These are phyloP conservation scores for Vanrija humicola DNA, from an alignment of 1,284 basidiomycete species.

Conservation along the genomic window DNA sequence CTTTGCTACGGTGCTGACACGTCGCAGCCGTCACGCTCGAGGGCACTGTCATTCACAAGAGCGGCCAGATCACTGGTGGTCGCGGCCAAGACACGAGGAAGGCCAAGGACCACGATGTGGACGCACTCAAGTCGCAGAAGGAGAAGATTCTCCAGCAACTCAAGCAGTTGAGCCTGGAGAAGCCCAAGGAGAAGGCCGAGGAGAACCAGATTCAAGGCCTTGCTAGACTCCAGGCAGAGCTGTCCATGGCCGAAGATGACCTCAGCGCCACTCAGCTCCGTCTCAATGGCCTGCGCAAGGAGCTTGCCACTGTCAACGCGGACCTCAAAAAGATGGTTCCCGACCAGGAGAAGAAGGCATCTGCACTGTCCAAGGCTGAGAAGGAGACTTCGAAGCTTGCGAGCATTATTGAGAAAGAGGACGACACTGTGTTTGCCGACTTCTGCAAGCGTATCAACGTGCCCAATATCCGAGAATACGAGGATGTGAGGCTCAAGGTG, in stretches of 20 bases:
- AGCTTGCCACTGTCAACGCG: constrained; percentile 69
- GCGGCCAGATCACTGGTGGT: constrained; percentile 95
- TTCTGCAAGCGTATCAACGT: constrained; percentile 84
- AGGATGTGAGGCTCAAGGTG: constrained; percentile 82
- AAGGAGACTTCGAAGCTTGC: constrained; percentile 59
- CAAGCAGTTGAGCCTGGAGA: constrained; percentile 72
- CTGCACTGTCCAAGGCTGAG: constrained; percentile 55
- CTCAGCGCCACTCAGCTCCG: constrained; percentile 52
- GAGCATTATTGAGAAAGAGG: constrained; percentile 66
- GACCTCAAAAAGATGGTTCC: constrained; percentile 66
- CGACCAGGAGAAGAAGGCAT: constrained; percentile 61
- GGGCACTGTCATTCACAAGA: constrained; percentile 96
- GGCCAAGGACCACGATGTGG: constrained; percentile 91
- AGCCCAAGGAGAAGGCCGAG: constrained; percentile 75
- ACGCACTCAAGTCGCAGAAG: constrained; percentile 67
- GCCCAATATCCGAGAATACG: constrained; percentile 85
- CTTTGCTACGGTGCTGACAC: background rate
- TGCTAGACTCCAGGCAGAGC: constrained; percentile 69
- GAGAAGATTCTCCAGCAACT: constrained; percentile 76
- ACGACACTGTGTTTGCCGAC: constrained; percentile 70
- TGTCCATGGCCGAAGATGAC: constrained; percentile 74
- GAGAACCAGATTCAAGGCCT: constrained; percentile 74
- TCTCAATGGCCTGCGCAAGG: constrained; percentile 44
- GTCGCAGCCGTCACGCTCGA: constrained; percentile 88
- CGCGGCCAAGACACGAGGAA: constrained; percentile 69